Evolutionary conservation across 371 early-diverging fungal genomes (phyloP), one percentile per base, ranked within the genome.

Genomic region (Rhizomucor pusillus): DNA sequence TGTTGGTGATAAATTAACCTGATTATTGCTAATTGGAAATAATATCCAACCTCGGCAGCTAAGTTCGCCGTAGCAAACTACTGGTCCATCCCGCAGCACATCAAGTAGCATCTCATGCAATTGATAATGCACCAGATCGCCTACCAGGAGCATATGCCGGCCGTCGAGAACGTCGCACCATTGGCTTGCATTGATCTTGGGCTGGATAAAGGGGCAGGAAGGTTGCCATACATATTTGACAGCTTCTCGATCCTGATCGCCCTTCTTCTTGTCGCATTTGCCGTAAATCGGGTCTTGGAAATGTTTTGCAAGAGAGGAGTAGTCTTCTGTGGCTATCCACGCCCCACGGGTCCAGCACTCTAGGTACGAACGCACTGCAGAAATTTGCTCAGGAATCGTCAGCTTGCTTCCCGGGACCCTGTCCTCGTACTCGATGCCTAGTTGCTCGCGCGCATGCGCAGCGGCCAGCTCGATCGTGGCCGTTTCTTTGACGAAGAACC

Each of bases 51-150:
- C 78, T 74, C 74, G 73, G 65, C 85, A 85, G 16, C 69, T 73
- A 12, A 73, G 59, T 57, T 82, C 85, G 12, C 85, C 82, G 66
- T 67, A 76, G 44, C 83, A 85, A 20, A 65, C 72, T 19, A 74
- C 75, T 0, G 78, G 76, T 2, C 71, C 72, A 50, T 73, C 69
- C 20, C 79, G 65, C 18, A 79, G 65, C 9, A 71, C 63, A 55
- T 79, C 76, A 50, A 81, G 57, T 19, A 82, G 44, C 3, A 80
- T 47, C 24, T 85, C 83, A 54, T 83, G 83, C 11, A 80, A 57
- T 47, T 85, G 83, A 53, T 75, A 81, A 36, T 80, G 81, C 0
- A 76, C 67, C 19, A 77, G 47, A 58, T 85, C 85, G 22, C 85
- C 85, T 0, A 77, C 80, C 10, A 85, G 34, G 22, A 82, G 54